Evolutionary conservation across 257 asterid genomes (phyloP).

Genomic region (Nicotiana attenuata): DNA sequence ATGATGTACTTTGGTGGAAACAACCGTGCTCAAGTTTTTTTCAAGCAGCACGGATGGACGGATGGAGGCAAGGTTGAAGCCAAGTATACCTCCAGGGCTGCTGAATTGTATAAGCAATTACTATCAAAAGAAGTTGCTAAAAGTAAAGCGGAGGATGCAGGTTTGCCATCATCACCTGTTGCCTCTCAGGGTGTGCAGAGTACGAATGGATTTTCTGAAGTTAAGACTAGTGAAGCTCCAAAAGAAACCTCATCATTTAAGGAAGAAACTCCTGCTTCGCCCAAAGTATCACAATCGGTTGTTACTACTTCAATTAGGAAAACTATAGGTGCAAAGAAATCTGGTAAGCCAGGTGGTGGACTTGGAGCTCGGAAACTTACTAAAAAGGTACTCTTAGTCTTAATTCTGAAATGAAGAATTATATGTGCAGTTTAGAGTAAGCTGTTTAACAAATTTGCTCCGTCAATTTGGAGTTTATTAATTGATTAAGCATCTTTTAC

Average conservation of each 20-base stretch:
- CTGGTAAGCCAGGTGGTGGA: slow-evolving; percentile 89
- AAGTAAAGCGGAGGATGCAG: slow-evolving; percentile 61
- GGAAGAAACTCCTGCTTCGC: slow-evolving; percentile 50
- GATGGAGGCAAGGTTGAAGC: slow-evolving; percentile 98
- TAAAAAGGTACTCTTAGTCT: slow-evolving; percentile 46
- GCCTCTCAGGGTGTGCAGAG: slow-evolving; percentile 51
- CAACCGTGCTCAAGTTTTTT: slow-evolving; percentile 92
- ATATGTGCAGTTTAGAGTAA: neutral
- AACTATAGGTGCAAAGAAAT: slow-evolving; percentile 70
- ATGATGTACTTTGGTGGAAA: slow-evolving; percentile 94
- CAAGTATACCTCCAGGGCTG: slow-evolving; percentile 95
- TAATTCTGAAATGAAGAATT: neutral
- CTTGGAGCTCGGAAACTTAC: slow-evolving; percentile 94
- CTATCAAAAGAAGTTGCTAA: slow-evolving; percentile 94
- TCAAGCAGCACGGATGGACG: slow-evolving; percentile 96
- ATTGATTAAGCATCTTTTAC: neutral
- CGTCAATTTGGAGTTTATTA: neutral
- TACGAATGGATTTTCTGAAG: slow-evolving; percentile 66
- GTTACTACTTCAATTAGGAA: slow-evolving; percentile 54
- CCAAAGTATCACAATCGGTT: slow-evolving; percentile 58
- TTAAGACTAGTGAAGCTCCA: slow-evolving; percentile 39
- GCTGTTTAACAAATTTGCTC: neutral
- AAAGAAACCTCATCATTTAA: slow-evolving; percentile 41
- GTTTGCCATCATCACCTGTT: slow-evolving; percentile 71
- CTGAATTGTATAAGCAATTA: slow-evolving; percentile 80